Evolutionary conservation across 164 flowering plant species (phyloP), one percentile per base, ranked within the genome.

Genomic region (Stephania cephalantha): DNA sequence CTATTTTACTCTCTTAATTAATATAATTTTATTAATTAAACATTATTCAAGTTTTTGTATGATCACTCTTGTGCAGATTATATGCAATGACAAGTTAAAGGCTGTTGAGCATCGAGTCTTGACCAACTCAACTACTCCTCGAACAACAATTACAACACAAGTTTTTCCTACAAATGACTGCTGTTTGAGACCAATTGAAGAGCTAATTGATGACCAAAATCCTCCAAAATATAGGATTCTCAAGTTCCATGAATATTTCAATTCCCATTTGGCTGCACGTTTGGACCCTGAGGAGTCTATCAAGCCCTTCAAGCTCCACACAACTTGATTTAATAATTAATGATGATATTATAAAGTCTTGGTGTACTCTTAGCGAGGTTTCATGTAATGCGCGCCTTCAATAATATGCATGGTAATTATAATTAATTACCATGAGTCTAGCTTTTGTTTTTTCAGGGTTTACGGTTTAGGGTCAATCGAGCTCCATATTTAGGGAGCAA

Each of bases 101-200:
- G 80, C 81, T 45, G 85, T 71, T 0, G 83, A 80, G 13, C 90
- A 87, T 44, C 68, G 85, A 75, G 88, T 68, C 2, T 83, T 87
- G 71, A 83, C 84, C 2, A 84, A 80, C 65, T 68, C 74, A 46
- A 71, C 9, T 0, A 65, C 29, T 13, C 66, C 84, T 1, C 35
- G 89, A 53, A 85, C 81, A 12, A 79, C 83, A 2, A 46, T 84
- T 2, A 65, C 71, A 10, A 78, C 71, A 2, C 81, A 81, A 53
- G 35, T 79, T 7, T 1, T 20, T 50, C 87, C 85, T 17, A 68
- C 80, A 1, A n/a, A 11, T 11, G 75, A 74, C 3, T 8, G 74
- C 55, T 29, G 53, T 7, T 67, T 83, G 12, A 77, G 71, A 35
- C 87, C 85, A 35, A 84, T 80, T 35, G 55, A 70, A 64, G 63